phyloP scores from a whole-genome alignment of 331 rosid species.

The Acacia concinna region DNA sequence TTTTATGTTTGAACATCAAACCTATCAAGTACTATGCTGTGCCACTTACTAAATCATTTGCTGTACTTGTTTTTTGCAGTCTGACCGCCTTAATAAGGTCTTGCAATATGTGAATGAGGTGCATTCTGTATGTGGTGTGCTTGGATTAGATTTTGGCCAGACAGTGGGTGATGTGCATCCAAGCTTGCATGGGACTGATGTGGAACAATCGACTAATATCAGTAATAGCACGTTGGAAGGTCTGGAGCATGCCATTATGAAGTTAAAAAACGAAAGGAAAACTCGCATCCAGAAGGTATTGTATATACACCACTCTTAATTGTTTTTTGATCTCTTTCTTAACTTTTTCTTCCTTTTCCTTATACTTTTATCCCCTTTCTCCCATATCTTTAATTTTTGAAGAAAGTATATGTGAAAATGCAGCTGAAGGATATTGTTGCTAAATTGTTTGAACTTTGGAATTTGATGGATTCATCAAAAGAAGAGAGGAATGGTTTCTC shows the following conservation, averaged over 20 bases:
- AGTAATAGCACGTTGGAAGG: slow-evolving; percentile 89
- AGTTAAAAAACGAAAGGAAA: slow-evolving; percentile 74
- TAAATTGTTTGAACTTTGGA: slow-evolving; percentile 82
- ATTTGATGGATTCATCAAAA: slow-evolving; percentile 92
- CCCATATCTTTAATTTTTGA: slow-evolving; percentile 12
- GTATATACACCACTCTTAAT: neutral
- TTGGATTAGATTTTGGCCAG: slow-evolving; percentile 85
- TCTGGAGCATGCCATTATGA: slow-evolving; percentile 69
- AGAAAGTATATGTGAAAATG: slow-evolving; percentile 31
- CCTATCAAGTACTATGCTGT: neutral
- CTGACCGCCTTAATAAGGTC: slow-evolving; percentile 88
- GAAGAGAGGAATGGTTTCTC: slow-evolving; percentile 72
- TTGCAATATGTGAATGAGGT: slow-evolving; percentile 88
- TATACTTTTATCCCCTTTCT: neutral
- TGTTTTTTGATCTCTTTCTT: slow-evolving; percentile 9
- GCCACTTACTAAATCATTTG: slow-evolving; percentile 12
- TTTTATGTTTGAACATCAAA: too few species aligned
- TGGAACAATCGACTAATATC: slow-evolving; percentile 85
- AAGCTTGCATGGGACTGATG: slow-evolving; percentile 66
- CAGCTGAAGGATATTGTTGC: slow-evolving; percentile 80
- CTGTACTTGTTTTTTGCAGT: slow-evolving; percentile 48
- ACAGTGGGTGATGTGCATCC: slow-evolving; percentile 92
- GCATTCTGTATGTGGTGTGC: slow-evolving; percentile 84
- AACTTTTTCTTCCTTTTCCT: neutral
- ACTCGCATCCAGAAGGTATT: slow-evolving; percentile 73